These are phyloP conservation scores for Wickerhamomyces sp. DNA, from an alignment of 1,139 yeast species.

Conservation along the genomic window DNA sequence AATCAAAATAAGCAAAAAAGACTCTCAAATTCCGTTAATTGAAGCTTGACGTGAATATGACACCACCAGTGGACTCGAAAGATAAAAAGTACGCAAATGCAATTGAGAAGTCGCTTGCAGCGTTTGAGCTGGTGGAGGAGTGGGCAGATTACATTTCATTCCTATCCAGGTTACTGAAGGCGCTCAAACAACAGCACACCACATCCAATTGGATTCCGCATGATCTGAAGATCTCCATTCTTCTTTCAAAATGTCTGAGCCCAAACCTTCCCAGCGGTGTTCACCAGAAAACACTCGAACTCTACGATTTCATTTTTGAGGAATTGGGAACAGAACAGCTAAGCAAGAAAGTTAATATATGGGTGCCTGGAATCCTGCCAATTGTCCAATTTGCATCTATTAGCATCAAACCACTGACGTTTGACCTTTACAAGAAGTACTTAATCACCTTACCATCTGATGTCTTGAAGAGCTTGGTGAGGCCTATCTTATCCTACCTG, in stretches of 20 bases:
- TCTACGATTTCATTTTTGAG: conserved; percentile 67
- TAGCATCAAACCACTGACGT: conserved; percentile 74
- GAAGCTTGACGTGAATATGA: not conserved
- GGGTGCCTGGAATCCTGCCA: conserved; percentile 91
- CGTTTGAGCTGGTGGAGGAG: conserved; percentile 85
- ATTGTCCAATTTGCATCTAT: conserved; percentile 83
- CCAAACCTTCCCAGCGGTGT: conserved; percentile 90
- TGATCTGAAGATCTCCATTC: conserved; percentile 45
- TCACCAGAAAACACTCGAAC: conserved; percentile 79
- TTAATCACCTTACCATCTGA: conserved; percentile 48
- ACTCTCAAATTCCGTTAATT: not conserved
- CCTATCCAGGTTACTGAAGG: conserved; percentile 70
- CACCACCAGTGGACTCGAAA: conserved; percentile 37
- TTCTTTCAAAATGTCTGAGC: conserved; percentile 61
- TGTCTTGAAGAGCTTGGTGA: conserved; percentile 50
- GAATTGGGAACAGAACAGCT: conserved; percentile 50
- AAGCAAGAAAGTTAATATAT: conserved; percentile 50
- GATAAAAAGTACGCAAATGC: conserved; percentile 64
- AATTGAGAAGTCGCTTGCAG: conserved; percentile 67
- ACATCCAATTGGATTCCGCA: conserved; percentile 50
- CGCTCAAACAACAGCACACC: conserved; percentile 43
- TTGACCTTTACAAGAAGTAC: conserved; percentile 54
- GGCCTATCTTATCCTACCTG: conserved; percentile 69
- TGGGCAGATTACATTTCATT: conserved; percentile 99
- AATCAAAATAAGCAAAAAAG: not conserved